phyloP scores from a whole-genome alignment of 1,284 basidiomycete species.

The Apiotrichum siamense region DNA sequence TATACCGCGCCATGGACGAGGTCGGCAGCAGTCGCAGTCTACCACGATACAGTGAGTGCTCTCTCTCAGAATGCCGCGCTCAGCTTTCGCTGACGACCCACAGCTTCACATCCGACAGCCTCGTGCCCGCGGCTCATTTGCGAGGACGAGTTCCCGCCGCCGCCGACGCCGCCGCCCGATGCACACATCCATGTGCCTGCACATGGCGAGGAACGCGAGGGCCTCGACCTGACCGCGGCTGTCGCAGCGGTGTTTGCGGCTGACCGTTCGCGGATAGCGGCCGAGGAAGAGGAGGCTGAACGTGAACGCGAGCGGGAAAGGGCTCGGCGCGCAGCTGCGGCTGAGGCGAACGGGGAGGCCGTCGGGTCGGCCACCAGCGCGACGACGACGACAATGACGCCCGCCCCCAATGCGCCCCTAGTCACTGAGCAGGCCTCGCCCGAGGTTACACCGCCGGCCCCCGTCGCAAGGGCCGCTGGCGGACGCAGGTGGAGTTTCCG shows the following conservation, averaged over 20 bases:
- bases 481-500: no score
- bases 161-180: constrained; percentile 2
- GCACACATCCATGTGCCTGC: not conserved
- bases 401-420: no score
- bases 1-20: not conserved
- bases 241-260: not conserved
- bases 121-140: not conserved
- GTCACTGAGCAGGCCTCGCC: no score
- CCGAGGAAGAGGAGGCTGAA: not conserved
- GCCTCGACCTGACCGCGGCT: not conserved
- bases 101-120: not conserved
- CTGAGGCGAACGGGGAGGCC: no score
- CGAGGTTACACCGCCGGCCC: no score
- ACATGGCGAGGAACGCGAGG: not conserved
- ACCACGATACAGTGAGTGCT: not conserved
- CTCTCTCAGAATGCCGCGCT: not conserved
- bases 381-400: no score
- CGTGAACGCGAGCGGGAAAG: not conserved
- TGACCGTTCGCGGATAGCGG: not conserved
- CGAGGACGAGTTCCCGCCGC: constrained; percentile 1
- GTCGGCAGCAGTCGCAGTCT: not conserved
- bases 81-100: not conserved
- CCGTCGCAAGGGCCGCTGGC: no score
- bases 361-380: no score
- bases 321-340: no score